Evolutionary conservation across 768 basidiomycete genomes (phyloP), one percentile per base, ranked within the genome.

Genomic region (Candolleomyces aberdarensis): DNA sequence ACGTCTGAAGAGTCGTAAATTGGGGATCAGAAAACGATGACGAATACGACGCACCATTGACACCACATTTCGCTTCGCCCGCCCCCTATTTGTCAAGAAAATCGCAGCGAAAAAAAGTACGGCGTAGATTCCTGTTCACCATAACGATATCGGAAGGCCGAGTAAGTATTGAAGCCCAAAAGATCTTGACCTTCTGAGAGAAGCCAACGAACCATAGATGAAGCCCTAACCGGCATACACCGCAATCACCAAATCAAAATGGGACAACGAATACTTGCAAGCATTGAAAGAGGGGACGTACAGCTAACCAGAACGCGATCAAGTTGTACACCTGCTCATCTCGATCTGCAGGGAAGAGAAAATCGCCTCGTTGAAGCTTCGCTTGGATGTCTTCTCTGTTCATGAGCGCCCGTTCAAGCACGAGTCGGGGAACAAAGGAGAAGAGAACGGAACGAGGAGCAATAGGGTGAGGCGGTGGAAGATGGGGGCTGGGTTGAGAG

Each of bases 221-320:
- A 36, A 32, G 2, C 54, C 54, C 54, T 56, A n/a, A 6, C 13
- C 13, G 5, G n/a, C 6, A 8, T 36, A 56, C 36, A n/a, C 11
- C 7, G 19, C 26, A 26, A 26, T 26, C 26, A 26, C 3, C 26
- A 26, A 26, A 3, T 26, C 26, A 26, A 3, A 26, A 26, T 26
- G 26, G 26, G 29, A 26, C 13, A 15, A 8, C 17, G 51, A 53
- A 26, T 8, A 26, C 22, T 8, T 26, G 19, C n/a, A 8, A 40
- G 1, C n/a, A 41, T 6, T 53, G 17, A 36, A 4, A 31, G 7
- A 17, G 36, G 10, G 19, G 14, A 53, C 54, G 15, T 56, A 43
- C 54, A n/a, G 32, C 54, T 11, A 56, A n/a, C 54, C 54, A 56
- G 41, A 56, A 56, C 11, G 54, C 36, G 14, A 56, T 43, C 54